phyloP scores from a whole-genome alignment of 1,139 yeast genomes.

The Kurtzmaniella quercitrusa region DNA sequence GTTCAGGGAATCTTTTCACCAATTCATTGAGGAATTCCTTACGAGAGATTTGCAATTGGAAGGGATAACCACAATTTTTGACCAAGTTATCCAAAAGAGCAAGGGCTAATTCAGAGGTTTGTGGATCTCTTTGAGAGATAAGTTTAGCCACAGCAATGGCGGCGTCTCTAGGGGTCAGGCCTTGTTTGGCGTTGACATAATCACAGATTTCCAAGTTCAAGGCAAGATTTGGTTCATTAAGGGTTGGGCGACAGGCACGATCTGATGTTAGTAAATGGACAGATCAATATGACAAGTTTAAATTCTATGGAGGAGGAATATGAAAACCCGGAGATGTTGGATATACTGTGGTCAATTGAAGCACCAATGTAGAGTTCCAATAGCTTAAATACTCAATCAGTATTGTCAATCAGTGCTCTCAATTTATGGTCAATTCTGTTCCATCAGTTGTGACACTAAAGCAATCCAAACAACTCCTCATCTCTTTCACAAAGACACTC shows the following conservation, averaged over 20 bases:
- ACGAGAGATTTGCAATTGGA: constrained; percentile 90
- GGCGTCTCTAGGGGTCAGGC: constrained; percentile 87
- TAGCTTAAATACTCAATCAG: too few relatives aligned
- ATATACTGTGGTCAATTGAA: too few relatives aligned
- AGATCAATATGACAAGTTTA: too few relatives aligned
- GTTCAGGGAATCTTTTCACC: constrained; percentile 90
- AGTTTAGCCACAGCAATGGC: constrained; percentile 84
- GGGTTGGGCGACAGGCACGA: constrained; percentile 84
- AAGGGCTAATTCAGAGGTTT: constrained; percentile 60
- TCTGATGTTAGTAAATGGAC: constrained; percentile 43
- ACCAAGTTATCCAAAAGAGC: constrained; percentile 79
- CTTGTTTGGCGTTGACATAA: constrained; percentile 87
- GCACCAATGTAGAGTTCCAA: too few relatives aligned
- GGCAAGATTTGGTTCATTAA: constrained; percentile 84
- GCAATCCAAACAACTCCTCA: too few relatives aligned
- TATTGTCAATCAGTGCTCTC: too few relatives aligned
- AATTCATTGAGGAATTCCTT: constrained; percentile 92
- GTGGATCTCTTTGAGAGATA: constrained; percentile 79
- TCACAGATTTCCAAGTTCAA: constrained; percentile 92
- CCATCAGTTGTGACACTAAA: too few relatives aligned
- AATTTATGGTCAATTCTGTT: too few relatives aligned
- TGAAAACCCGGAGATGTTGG: too few relatives aligned
- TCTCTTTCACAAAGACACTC: too few relatives aligned
- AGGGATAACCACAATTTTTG: constrained; percentile 96
- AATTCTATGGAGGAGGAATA: too few relatives aligned